Base-by-base conservation (phyloP, 345 rosid genomes). In the Draba incana region DNA sequence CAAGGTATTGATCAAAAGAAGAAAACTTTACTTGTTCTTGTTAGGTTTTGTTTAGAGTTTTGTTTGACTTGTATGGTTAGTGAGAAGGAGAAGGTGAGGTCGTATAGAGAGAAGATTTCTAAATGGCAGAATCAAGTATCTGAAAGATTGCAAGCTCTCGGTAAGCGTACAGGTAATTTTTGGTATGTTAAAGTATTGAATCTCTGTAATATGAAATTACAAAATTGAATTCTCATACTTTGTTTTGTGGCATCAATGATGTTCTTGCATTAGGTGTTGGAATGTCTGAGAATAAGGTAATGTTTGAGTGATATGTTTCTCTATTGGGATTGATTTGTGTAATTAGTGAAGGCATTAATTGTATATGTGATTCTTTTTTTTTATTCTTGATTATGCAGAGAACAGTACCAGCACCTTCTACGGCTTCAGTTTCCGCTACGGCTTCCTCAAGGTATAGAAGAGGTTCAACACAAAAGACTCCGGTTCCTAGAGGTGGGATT, bases 111-210 rank as follows among this genome's bases (percentile, higher is more conserved):
- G 60, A 93, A 90, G 80, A 93, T 93, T 76, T 84, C 90, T 0
- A 86, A 90, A 35, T 93, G 98, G 98, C 94, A 90, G 77, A 79
- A 79, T 63, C 92, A 90, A 74, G 96, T 90, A 46, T 81, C 94
- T 1, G 98, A 88, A 45, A 88, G 98, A 70, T 77, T 93, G 66
- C 94, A 82, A 80, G 83, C 76, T 73, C 62, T 93, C 42, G 58
- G 77, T 75, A 77, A 72, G 68, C 84, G 97, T 51, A 66, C 90
- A 60, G 92, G 98, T 20, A 20, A 20, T 20, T n/a, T n/a, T n/a
- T n/a, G n/a, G n/a, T n/a, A n/a, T n/a, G 1, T 20, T 20, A 0
- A 20, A 20, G 20, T 20, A 20, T 20, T 20, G 20, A 20, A 20
- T 20, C 20, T 20, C 20, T 20, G 20, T 20, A 1, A 20, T 20